Base-by-base conservation (phyloP, 257 asterid genomes). In the Plantago elongata region DNA sequence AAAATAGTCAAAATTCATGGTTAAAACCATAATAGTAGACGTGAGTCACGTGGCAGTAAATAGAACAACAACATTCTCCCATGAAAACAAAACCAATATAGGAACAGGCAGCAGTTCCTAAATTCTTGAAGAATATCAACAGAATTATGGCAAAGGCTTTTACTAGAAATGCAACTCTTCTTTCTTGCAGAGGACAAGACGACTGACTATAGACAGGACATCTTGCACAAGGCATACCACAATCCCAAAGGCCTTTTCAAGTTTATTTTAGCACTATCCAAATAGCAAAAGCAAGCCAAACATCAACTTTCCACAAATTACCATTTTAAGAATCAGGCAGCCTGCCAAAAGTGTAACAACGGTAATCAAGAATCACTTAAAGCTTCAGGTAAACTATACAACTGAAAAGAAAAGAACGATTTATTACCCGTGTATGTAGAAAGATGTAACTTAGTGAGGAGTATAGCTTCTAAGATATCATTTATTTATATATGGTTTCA, bases 281-380 rank as follows among this genome's bases (percentile, higher is more conserved):
- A 70, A 49, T 72, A 82, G 81, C 83, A 84, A 81, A 77, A 74
- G 75, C 75, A 70, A 66, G 77, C 89, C 79, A 80, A 73, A 65
- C 79, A 83, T 80, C 79, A 73, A 73, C 86, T 71, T 74, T 71
- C 84, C 86, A 60, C 68, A 70, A 71, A 72, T 71, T 78, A 76
- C 86, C 79, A 51, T 77, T 74, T 72, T 11, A 54, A 13, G 15
- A 73, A 72, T 78, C 79, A 77, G 65, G 80, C 70, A 68, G 86
- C 92, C 95, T 84, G 88, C 80, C 92, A 87, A 80, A 86, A 85
- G 76, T 75, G 72, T 64, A 77, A 77, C 64, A 72, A 64, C 68
- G 68, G 84, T 77, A 83, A 86, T 78, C 15, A 43, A 29, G 48
- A 62, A 68, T 51, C 22, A 68, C 71, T 18, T 43, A 5, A 69